phyloP scores from a whole-genome alignment of 306 rosid genomes.

The Quercus berberidifolia region DNA sequence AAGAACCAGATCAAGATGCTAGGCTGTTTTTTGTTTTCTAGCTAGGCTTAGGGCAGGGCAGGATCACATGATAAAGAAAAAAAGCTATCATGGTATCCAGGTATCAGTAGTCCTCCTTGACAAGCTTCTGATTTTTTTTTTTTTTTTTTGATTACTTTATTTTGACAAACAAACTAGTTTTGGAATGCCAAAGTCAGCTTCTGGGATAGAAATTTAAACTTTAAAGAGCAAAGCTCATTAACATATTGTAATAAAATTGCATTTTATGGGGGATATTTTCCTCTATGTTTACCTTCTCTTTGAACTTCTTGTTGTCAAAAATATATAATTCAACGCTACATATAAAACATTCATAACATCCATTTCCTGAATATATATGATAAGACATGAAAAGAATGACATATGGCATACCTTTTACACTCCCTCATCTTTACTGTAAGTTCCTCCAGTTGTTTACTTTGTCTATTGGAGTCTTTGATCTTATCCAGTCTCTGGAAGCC shows the following conservation, averaged over 20 bases:
- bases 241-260: background rate
- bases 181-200: background rate
- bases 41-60: background rate
- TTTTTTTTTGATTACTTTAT: too few relatives aligned
- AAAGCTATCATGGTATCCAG: background rate
- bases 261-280: background rate
- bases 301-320: background rate
- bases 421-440: conserved; percentile 97
- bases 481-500: conserved; percentile 97
- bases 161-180: background rate
- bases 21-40: background rate
- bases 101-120: background rate
- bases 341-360: background rate
- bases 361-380: background rate
- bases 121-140: background rate
- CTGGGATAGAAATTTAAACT: background rate
- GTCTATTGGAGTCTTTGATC: conserved; percentile 90
- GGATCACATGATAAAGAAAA: conserved; percentile 10
- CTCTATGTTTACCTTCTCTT: conserved; percentile 17
- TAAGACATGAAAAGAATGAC: background rate
- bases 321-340: background rate
- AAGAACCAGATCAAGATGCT: background rate
- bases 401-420: conserved; percentile 64
- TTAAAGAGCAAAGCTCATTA: background rate
- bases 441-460: conserved; percentile 90